These are phyloP conservation scores for Sisymbrium altissimum DNA, from an alignment of 345 rosid species.

Conservation along the genomic window DNA sequence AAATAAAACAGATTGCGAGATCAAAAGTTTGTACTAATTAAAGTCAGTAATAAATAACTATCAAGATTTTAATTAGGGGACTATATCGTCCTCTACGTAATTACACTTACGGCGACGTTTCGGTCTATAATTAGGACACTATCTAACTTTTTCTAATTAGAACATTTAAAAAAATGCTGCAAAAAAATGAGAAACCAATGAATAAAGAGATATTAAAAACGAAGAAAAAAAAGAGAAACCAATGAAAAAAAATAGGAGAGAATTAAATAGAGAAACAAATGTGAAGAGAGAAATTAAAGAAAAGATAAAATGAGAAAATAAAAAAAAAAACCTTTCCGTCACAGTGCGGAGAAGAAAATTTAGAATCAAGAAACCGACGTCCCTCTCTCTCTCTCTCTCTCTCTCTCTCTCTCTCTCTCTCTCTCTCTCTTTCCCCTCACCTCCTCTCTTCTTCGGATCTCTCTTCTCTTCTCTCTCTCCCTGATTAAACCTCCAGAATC, in stretches of 20 bases:
- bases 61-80: not conserved
- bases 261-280: too few species aligned
- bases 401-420: not conserved
- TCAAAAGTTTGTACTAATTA: conserved; percentile 3
- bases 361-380: conserved; percentile 39
- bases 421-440: not conserved
- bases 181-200: conserved; percentile 14
- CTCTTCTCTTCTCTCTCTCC: conserved; percentile 27
- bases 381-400: conserved; percentile 20
- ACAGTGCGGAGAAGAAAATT: conserved; percentile 16
- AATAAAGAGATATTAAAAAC: not conserved
- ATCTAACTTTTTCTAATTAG: not conserved
- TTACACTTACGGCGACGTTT: conserved; percentile 1
- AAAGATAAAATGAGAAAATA: conserved; percentile 8
- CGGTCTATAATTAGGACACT: conserved; percentile 12
- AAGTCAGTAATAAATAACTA: not conserved
- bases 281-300: too few species aligned
- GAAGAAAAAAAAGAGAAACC: conserved; percentile 22
- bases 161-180: not conserved
- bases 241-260: conserved; percentile 15
- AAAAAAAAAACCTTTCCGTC: conserved; percentile 17
- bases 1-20: not conserved
- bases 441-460: conserved; percentile 28
- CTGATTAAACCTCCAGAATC: conserved; percentile 34
- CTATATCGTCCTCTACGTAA: not conserved